These are phyloP conservation scores for Bipolaris bicolor DNA, from an alignment of 2,329 filamentous ascomycete species.

Conservation along the genomic window DNA sequence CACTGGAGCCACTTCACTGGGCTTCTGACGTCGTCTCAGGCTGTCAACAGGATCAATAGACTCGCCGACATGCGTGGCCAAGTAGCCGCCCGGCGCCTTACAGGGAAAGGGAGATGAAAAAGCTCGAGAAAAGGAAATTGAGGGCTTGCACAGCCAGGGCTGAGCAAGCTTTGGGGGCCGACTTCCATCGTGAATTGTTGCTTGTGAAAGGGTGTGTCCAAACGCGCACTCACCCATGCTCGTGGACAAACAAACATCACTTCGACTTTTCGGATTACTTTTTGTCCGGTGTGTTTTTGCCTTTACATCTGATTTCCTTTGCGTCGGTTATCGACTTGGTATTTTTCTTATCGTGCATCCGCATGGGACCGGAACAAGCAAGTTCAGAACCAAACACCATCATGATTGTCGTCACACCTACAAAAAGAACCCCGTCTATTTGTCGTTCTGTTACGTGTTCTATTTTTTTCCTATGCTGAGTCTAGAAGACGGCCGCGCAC, in stretches of 20 bases:
- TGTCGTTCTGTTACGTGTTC: background rate
- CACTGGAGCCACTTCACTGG: background rate
- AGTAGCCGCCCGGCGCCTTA: background rate
- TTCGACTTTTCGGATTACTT: background rate
- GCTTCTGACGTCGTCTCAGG: background rate
- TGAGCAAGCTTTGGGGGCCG: background rate
- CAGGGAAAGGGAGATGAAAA: conserved; percentile 1
- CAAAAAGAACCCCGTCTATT: background rate
- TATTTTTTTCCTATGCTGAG: background rate
- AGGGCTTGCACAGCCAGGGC: background rate
- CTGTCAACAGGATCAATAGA: background rate
- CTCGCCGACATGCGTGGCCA: background rate
- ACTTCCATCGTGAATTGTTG: background rate
- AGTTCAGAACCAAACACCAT: background rate
- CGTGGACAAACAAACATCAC: background rate
- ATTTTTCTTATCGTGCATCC: background rate
- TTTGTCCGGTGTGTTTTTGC: background rate
- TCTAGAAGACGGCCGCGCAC: background rate
- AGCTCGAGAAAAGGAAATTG: background rate
- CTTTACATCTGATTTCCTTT: background rate
- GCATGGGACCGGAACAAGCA: background rate
- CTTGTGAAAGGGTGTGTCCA: background rate
- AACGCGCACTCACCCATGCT: background rate
- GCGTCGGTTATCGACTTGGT: background rate
- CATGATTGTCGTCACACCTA: background rate